Base-by-base conservation (phyloP, 768 basidiomycete species). In the Mycena albidolilacea region DNA sequence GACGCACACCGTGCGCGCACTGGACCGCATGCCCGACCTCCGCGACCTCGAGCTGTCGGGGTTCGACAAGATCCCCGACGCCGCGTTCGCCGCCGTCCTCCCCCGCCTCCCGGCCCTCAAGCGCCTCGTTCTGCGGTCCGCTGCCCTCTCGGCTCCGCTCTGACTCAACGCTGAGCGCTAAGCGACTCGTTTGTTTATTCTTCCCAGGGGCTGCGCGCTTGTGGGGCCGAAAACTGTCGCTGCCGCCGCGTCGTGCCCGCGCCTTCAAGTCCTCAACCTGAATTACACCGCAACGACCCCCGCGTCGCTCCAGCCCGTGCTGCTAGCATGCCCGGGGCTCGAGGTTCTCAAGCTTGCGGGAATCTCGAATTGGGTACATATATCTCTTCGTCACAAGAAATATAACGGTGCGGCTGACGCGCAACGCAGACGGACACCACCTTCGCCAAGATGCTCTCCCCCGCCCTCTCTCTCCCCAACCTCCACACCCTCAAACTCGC, bases 331-430 rank as follows among this genome's bases (percentile, higher is more conserved):
- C 70, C 74, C 77, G 23, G 75, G 82, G 10, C 72, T 93, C 19
- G 84, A 90, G 75, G 86, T 89, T 0, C 78, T 93, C 52, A 93
- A 93, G 77, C 79, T 91, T 6, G 90, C 92, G 5, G 90, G 90
- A 7, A 86, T 93, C 66, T 79, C 83, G 14, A 91, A 86, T 76
- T 91, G 92, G 89, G 93, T 88, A 66, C 77, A 87, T 30, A 30
- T 30, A 4, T 30, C 81, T 57, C 52, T 7, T 63, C 15, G 37
- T 69, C 15, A 39, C 38, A 52, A 14, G 11, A 11, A 3, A 10
- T 11, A 8, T 54, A 3, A 30, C 19, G 1, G 14, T 44, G 6
- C 30, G 14, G 39, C 30, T 57, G 35, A 41, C 30, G n/a, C 38
- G 59, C 50, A 15, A 65, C 39, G 5, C 71, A 93, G 92, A 92